Percentiles rank a stretch among this genome's conserved stretches.
Conservation (phyloP, 148 eudicot species). For the Camellia japonica region DNA sequence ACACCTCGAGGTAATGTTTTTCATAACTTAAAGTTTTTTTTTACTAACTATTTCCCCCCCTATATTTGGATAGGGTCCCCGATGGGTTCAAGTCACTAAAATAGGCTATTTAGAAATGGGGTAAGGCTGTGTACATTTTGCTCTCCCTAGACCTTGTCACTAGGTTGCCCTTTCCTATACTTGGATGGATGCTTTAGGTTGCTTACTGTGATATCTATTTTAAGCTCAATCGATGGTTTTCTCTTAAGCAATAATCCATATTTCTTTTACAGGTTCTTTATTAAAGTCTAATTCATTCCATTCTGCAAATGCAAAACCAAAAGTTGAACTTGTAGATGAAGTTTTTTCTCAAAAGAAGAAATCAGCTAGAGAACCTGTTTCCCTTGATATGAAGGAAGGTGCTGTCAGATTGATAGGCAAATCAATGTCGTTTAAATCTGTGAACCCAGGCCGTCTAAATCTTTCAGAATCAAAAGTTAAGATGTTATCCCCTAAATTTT, state of each 20-base stretch:
- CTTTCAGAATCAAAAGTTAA: constrained; percentile 68
- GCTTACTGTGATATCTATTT: constrained; percentile 5
- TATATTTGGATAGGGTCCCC: too few relatives aligned
- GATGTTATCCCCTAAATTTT: constrained; percentile 69
- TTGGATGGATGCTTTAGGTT: constrained; percentile 10
- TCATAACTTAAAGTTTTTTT: constrained; percentile 20
- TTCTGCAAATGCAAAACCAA: constrained; percentile 52
- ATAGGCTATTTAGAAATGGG: too few relatives aligned
- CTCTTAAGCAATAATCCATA: constrained; percentile 8
- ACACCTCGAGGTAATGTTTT: constrained; percentile 33
- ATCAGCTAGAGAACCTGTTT: constrained; percentile 37
- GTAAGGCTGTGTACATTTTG: too few relatives aligned
- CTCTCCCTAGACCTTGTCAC: too few relatives aligned
- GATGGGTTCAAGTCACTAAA: too few relatives aligned
- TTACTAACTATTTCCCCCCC: constrained; percentile 15
- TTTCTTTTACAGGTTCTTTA: constrained; percentile 54
- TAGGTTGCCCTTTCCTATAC: not conserved
- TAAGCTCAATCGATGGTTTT: not conserved
- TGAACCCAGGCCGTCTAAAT: constrained; percentile 42
- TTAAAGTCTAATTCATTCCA: constrained; percentile 74
- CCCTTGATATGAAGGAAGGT: constrained; percentile 54
- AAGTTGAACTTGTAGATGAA: constrained; percentile 59
- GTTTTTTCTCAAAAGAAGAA: constrained; percentile 59
- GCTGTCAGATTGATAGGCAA: constrained; percentile 47
- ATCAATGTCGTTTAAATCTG: constrained; percentile 72